Evolutionary conservation across 2,329 filamentous ascomycete species (phyloP), one percentile per base, ranked within the genome.

Genomic region (Rutstroemia sydowiana): DNA sequence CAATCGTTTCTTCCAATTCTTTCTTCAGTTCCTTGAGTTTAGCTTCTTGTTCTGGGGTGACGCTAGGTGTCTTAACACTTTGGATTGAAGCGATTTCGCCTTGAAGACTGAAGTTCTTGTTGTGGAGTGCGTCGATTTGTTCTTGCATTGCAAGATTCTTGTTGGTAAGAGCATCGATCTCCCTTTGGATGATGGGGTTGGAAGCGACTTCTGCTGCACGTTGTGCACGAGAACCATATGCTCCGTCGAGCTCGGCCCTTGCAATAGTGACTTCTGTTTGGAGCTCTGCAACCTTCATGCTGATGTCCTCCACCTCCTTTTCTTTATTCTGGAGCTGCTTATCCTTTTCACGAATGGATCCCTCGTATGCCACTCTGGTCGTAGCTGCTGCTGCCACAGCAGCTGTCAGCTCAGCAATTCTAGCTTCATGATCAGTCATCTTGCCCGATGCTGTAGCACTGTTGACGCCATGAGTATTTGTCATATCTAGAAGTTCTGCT

Each of bases 211-310:
- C 81, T n/a, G 81, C 83, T 11, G 82, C 82, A 30, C 84, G 79
- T 65, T 87, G 75, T 9, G 81, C 78, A 47, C 84, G 75, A n/a
- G 76, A 79, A 37, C 93, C 93, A 65, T 97, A 96, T 65, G 95
- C 95, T 56, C 89, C 89, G 62, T 95, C 93, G 23, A 97, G 87
- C 68, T 97, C 92, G 48, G 91, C 88, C 64, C 83, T 81, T 23
- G 87, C 89, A 59, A 97, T 85, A n/a, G 92, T 95, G 39, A 97
- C 78, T 72, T 97, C 84, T 2, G 84, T 87, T 32, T 82, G 82
- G 5, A 85, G 72, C 48, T 79, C 75, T 3, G 85, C 81, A 46
- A 86, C 74, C 61, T 86, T 79, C 51, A 76, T 73, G 63, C 85
- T 82, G 34, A 85, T 70, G 6, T 70, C 68, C n/a, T 72, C 67